Conservation (phyloP, 2,329 filamentous ascomycete species). For the Paramyrothecium sp. region DNA sequence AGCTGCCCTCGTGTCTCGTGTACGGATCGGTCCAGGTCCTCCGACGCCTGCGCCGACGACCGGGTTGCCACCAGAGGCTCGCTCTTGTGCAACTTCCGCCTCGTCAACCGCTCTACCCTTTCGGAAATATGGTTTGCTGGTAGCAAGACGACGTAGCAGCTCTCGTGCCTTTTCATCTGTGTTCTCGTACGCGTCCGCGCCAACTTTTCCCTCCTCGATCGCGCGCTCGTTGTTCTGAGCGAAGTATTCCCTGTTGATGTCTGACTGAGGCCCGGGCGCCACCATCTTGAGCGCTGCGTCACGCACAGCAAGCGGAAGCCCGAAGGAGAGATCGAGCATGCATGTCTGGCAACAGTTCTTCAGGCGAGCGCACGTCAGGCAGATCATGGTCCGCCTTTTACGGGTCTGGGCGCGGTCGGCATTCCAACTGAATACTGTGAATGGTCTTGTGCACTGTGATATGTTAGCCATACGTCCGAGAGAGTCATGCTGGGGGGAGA, state of each 20-base stretch:
- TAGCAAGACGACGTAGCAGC: slow-evolving; percentile 77
- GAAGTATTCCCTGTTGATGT: slow-evolving; percentile 95
- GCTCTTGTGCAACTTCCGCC: slow-evolving; percentile 27
- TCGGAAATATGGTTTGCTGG: slow-evolving; percentile 93
- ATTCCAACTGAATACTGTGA: slow-evolving; percentile 95
- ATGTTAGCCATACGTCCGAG: not conserved
- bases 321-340: slow-evolving; percentile 97
- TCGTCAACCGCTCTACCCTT: slow-evolving; percentile 77
- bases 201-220: slow-evolving; percentile 85
- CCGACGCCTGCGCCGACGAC: slow-evolving; percentile 55
- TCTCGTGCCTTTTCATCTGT: slow-evolving; percentile 96
- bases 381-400: slow-evolving; percentile 93
- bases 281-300: slow-evolving; percentile 98
- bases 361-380: slow-evolving; percentile 90
- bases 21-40: slow-evolving; percentile 77
- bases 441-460: slow-evolving; percentile 77
- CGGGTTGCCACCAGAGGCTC: slow-evolving; percentile 40
- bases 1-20: slow-evolving; percentile 60
- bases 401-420: slow-evolving; percentile 82
- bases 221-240: slow-evolving; percentile 96
- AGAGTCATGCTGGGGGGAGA: not conserved
- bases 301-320: slow-evolving; percentile 88
- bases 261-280: slow-evolving; percentile 85
- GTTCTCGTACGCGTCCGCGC: slow-evolving; percentile 89
- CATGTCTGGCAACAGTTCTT: slow-evolving; percentile 99